Conservation (phyloP, 2,329 filamentous ascomycete species). For the Apiospora hydei region DNA sequence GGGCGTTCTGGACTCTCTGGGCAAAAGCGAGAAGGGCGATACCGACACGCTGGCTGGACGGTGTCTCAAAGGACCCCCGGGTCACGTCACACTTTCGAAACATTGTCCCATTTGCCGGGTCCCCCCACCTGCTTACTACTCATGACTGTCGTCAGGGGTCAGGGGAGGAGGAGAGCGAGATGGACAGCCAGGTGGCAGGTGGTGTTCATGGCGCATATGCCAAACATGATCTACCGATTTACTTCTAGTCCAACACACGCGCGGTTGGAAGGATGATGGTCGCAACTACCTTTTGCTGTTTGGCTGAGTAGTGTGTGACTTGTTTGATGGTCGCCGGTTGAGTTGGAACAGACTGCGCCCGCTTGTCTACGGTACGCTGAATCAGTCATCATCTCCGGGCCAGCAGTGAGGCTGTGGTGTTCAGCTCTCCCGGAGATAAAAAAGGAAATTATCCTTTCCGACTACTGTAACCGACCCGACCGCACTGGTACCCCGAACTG, state of each 20-base stretch:
- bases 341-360: background rate
- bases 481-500: too few relatives aligned
- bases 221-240: conserved; percentile 5
- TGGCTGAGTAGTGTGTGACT: background rate
- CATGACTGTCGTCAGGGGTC: background rate
- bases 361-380: background rate
- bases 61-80: background rate
- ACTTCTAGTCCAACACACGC: background rate
- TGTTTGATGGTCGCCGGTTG: background rate
- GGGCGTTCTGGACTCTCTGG: background rate
- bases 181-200: background rate
- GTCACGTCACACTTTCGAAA: conserved; percentile 1
- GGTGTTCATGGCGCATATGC: background rate
- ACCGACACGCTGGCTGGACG: background rate
- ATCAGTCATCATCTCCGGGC: background rate
- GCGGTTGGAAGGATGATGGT: background rate
- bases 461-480: background rate
- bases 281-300: background rate
- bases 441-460: background rate
- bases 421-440: background rate
- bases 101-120: background rate
- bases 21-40: background rate
- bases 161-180: background rate
- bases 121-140: background rate
- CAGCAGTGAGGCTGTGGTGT: background rate